A percentile compares a stretch with the other conserved stretches of the same genome.
These are phyloP conservation scores for Eragrostis tef DNA, from an alignment of 202 grass and related monocot genomes.

Conservation along the genomic window DNA sequence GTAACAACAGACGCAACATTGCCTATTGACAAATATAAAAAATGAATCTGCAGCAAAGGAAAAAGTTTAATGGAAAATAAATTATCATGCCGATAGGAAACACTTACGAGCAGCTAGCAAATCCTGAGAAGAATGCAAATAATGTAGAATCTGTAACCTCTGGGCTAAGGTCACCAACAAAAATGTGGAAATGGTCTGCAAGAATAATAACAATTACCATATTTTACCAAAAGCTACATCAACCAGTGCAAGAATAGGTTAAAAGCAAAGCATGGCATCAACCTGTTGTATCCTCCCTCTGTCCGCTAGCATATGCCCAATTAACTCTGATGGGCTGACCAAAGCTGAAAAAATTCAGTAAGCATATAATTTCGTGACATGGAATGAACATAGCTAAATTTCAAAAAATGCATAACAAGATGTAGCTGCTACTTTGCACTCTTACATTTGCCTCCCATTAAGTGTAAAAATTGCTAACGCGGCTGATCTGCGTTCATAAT, in stretches of 20 bases:
- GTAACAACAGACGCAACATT: background rate
- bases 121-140: constrained; percentile 63
- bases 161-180: constrained; percentile 69
- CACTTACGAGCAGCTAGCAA: constrained; percentile 65
- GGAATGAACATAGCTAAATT: background rate
- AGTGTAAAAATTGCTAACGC: constrained; percentile 65
- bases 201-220: constrained; percentile 22
- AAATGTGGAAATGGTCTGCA: constrained; percentile 64
- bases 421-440: background rate
- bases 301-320: constrained; percentile 68
- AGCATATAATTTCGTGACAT: background rate
- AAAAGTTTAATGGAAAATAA: constrained; percentile 6
- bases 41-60: background rate
- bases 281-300: constrained; percentile 69
- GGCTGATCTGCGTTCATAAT: constrained; percentile 64
- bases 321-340: constrained; percentile 67
- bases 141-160: constrained; percentile 64
- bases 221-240: constrained; percentile 8
- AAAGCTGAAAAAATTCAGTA: constrained; percentile 51
- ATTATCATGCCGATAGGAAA: background rate
- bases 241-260: constrained; percentile 1
- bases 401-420: background rate
- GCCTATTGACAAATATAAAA: background rate
- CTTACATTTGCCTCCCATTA: constrained; percentile 67
- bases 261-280: background rate